phyloP scores from a whole-genome alignment of 768 basidiomycete genomes.

The Xerocomellus intermedius region DNA sequence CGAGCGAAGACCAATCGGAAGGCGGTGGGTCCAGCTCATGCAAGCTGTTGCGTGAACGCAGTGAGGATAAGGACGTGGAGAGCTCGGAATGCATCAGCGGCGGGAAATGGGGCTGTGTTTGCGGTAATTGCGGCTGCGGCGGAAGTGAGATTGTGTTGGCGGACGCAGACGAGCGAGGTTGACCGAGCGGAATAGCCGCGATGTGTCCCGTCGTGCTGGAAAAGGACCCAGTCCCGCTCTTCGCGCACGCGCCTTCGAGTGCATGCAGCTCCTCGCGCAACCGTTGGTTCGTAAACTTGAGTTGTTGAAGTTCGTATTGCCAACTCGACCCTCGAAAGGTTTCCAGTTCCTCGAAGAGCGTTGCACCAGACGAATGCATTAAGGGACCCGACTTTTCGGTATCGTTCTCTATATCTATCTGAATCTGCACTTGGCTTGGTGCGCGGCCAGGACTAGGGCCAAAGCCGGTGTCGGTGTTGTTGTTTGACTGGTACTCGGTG shows the following conservation, averaged over 20 bases:
- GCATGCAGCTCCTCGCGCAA: constrained; percentile 55
- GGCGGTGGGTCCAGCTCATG: constrained; percentile 20
- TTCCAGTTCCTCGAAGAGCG: constrained; percentile 76
- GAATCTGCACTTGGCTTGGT: not conserved
- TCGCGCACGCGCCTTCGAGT: constrained; percentile 32
- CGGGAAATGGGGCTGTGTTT: constrained; percentile 5
- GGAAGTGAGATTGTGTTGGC: not conserved
- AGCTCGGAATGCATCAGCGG: constrained; percentile 4
- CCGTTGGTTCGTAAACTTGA: constrained; percentile 68
- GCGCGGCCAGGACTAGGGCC: not conserved
- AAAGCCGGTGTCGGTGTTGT: not conserved
- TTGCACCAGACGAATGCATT: constrained; percentile 23
- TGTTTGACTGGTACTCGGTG: not conserved
- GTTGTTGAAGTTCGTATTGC: constrained; percentile 91
- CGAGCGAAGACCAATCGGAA: constrained; percentile 30
- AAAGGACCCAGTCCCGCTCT: not conserved
- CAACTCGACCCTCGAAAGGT: constrained; percentile 71
- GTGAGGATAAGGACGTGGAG: not conserved
- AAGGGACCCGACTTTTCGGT: not conserved
- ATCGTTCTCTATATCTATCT: not conserved
- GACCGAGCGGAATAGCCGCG: not conserved
- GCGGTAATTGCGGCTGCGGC: not conserved
- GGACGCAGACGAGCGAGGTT: not conserved
- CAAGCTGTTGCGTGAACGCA: constrained; percentile 8
- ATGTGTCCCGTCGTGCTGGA: not conserved